Conservation (phyloP, 768 basidiomycete genomes). For the Suillus discolor region DNA sequence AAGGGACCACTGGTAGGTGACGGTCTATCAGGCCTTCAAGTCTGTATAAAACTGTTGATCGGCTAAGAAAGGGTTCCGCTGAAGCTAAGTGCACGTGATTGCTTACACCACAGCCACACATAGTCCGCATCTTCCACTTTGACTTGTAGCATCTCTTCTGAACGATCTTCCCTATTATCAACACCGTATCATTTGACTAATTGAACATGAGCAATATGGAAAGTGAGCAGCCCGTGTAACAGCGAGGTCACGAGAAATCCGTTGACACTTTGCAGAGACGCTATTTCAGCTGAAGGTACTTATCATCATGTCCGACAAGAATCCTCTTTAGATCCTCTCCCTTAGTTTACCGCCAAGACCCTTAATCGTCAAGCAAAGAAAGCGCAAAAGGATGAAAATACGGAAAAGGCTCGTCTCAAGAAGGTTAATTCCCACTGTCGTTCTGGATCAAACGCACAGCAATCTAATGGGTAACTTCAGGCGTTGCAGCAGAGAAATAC, state of each 20-base stretch:
- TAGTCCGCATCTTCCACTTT: neutral
- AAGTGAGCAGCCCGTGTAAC: conserved; percentile 56
- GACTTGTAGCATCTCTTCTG: neutral
- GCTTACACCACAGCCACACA: neutral
- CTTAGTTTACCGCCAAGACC: conserved; percentile 96
- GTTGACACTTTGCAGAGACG: conserved; percentile 68
- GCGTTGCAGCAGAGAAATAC: conserved; percentile 96
- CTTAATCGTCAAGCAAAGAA: conserved; percentile 95
- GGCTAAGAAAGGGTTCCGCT: neutral
- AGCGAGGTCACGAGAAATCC: conserved; percentile 7
- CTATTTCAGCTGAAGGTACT: conserved; percentile 97
- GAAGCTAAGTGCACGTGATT: neutral
- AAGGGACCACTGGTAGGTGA: neutral
- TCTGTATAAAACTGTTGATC: neutral
- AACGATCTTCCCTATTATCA: neutral
- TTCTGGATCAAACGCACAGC: neutral
- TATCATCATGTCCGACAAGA: conserved; percentile 13
- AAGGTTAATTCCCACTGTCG: conserved; percentile 56
- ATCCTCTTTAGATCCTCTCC: conserved; percentile 14
- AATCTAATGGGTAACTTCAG: conserved; percentile 42
- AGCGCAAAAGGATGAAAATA: conserved; percentile 91
- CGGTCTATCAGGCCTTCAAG: neutral
- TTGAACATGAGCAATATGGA: conserved; percentile 80
- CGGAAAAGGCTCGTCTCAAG: conserved; percentile 90
- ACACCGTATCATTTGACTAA: neutral